Evolutionary conservation across 2,329 filamentous ascomycete genomes (phyloP), one percentile per base, ranked within the genome.

Genomic region (Dryadomyces quercus-mongolicae): DNA sequence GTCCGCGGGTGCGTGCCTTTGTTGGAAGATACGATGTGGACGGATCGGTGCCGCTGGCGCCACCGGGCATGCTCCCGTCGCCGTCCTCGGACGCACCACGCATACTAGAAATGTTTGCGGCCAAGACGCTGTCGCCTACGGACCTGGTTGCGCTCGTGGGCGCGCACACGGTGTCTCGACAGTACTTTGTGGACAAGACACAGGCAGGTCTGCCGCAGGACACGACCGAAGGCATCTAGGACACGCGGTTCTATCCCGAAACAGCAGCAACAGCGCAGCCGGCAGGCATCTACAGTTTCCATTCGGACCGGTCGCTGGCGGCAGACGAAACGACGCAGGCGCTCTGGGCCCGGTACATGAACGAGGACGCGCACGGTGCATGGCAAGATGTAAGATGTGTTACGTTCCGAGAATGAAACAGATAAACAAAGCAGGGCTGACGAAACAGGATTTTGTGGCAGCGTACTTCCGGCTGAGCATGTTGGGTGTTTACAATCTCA

Each of bases 401-500:
- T 3, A 20, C 9, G n/a, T 10, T 36, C 38, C 15, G 43, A 40
- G 2, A 18, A n/a, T 13, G 16, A 25, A 9, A 12, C 49, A 21
- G 25, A 12, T 7, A 21, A 20, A 20, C 16, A 21, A 21, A 20
- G 18, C 13, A 31, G 21, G 34, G 52, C 44, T 45, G 16, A 51
- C 34, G 6, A 31, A 13, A 16, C 25, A 74, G 70, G 75, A 74
- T 47, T 81, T 77, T 54, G 70, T 76, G 2, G 67, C 69, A 40
- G 76, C 74, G 13, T 80, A 80, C 59, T 69, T 78, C 47, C 74
- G 76, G 21, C 67, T 81, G 42, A 76, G 72, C 36, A 65, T 81
- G 2, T 71, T 81, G 12, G 78, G 77, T 3, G 76, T 80, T 15
- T 70, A 75, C 60, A 78, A 79, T 60, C 74, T 81, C 63, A 80